Base-by-base conservation (phyloP, 2,329 filamentous ascomycete species). In the Xylariomycetidae sp. region DNA sequence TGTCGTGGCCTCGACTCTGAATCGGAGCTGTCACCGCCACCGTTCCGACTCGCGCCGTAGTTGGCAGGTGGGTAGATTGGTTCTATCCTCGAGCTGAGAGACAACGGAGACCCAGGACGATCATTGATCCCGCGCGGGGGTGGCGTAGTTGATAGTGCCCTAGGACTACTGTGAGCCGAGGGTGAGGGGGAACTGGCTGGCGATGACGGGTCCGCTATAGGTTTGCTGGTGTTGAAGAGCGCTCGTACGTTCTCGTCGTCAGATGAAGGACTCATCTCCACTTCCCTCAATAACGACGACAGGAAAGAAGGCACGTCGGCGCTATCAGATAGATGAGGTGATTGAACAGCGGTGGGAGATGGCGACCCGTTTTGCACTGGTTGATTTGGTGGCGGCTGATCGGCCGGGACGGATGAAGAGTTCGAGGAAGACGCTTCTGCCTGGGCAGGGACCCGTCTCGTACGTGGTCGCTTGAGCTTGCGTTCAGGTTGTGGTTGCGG, bases 381-480 rank as follows among this genome's bases (percentile, higher is more conserved):
- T 31, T 44, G 43, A 42, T 33, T 41, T 32, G 44, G 44, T 16
- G 29, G 36, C 22, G 37, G 33, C 17, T 39, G 14, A 3, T 29
- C 37, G 8, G 8, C 20, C 20, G 20, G 20, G 8, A 23, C 8
- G n/a, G 20, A 23, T 23, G 20, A 23, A 23, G 38, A 53, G n/a
- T 41, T 46, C 5, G 67, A 64, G 14, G 59, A 63, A 2, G 71
- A 69, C 11, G 62, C 59, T 37, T 76, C 72, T 26, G 62, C 61
- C 16, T 67, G 62, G 22, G 67, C 62, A 6, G 65, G 70, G 31
- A 82, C 67, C 31, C 85, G 73, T 46, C 85, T 76, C 14, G 87
- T 92, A 39, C 89, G 79, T 18, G 89, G 89, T 12, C 89, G 82
- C 63, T 96, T 96, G 28, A 94, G 66, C 58, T 86, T 89, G 31